Evolutionary conservation across 2,329 filamentous ascomycete genomes (phyloP).

Genomic region (Camillea tinctor): DNA sequence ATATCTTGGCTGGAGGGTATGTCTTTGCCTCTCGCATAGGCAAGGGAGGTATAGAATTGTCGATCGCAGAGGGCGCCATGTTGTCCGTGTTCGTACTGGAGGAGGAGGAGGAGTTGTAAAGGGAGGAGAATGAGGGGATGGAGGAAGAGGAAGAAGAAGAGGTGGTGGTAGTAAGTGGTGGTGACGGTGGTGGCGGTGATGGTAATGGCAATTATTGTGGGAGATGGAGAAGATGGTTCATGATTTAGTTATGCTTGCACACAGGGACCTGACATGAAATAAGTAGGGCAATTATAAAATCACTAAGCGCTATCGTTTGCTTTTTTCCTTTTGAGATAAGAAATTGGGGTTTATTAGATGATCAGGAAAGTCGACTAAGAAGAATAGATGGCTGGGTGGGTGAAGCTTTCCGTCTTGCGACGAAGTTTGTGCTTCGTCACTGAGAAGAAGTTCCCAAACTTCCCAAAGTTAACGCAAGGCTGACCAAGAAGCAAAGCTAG

Average conservation of each 20-base stretch:
- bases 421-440: background rate
- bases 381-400: background rate
- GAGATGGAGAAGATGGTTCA: conserved; percentile 13
- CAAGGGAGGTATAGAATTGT: conserved; percentile 38
- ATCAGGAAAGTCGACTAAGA: background rate
- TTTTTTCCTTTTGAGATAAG: background rate
- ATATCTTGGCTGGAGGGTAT: conserved; percentile 56
- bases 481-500: background rate
- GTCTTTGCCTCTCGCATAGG: conserved; percentile 42
- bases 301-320: no score
- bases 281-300: background rate
- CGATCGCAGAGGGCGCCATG: conserved; percentile 56
- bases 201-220: background rate
- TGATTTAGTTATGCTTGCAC: conserved; percentile 9
- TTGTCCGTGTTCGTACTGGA: background rate
- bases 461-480: background rate
- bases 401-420: background rate
- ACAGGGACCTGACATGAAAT: background rate
- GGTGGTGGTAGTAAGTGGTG: conserved; percentile 8
- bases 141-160: background rate
- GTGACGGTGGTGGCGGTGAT: conserved; percentile 4
- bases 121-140: no score
- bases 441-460: no score
- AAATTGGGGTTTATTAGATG: background rate
- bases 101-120: background rate